Evolutionary conservation across 257 asterid genomes (phyloP).

Genomic region (Thymus quinquecostatus): DNA sequence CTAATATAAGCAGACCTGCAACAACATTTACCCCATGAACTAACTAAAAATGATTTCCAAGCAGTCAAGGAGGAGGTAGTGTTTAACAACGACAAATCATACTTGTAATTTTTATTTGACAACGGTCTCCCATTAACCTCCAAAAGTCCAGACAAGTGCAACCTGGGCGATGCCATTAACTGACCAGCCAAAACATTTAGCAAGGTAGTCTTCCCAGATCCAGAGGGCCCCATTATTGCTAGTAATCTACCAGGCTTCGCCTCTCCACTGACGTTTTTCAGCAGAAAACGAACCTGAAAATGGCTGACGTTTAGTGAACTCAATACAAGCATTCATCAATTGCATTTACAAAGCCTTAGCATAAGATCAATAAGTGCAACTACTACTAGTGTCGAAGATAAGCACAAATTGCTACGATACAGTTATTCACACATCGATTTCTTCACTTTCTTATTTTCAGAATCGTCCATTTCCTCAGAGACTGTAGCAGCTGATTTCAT

Average conservation of each 20-base stretch:
- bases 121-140: constrained; percentile 78
- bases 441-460: background rate
- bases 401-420: background rate
- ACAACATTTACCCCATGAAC: constrained; percentile 27
- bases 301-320: constrained; percentile 28
- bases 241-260: constrained; percentile 94
- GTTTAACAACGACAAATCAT: constrained; percentile 12
- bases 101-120: constrained; percentile 77
- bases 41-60: constrained; percentile 13
- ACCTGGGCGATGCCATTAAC: constrained; percentile 67
- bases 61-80: constrained; percentile 17
- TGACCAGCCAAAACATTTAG: constrained; percentile 95
- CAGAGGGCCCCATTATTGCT: constrained; percentile 98
- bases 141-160: constrained; percentile 86
- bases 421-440: constrained; percentile 5
- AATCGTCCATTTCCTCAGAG: constrained; percentile 20
- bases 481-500: constrained; percentile 10
- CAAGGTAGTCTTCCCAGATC: constrained; percentile 97
- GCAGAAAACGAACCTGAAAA: constrained; percentile 74
- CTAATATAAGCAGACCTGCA: constrained; percentile 86
- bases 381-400: background rate
- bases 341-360: background rate
- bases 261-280: constrained; percentile 80
- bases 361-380: constrained; percentile 16
- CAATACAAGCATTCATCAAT: constrained; percentile 21